Base-by-base conservation (phyloP, 768 basidiomycete species). In the Peribolospora kevripleyi region DNA sequence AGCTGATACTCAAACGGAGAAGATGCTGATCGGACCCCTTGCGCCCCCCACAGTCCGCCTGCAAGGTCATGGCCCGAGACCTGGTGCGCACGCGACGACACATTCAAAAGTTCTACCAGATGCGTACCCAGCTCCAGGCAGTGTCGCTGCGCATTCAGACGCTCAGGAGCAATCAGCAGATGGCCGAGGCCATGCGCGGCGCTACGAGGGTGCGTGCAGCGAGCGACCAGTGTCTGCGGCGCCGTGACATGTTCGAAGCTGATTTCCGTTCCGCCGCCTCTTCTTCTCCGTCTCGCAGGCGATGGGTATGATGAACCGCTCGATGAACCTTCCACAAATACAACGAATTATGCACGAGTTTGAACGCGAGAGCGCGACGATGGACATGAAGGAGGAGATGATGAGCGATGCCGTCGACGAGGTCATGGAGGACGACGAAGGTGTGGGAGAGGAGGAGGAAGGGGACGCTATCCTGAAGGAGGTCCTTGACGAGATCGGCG, bases 311-410 rank as follows among this genome's bases (percentile, higher is more conserved):
- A 97, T 98, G 93, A 97, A 95, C 66, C 77, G 84, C 50, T 85
- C 85, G 46, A 75, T 97, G 59, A 97, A 98, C 68, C 75, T 97
- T 11, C 93, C 93, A 11, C 77, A 78, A 58, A 97, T 98, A 57
- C 84, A 88, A 66, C 77, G 79, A 53, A 97, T 97, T 65, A 90
- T 98, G 84, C 85, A 80, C 62, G 91, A 98, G 49, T 98, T 98
- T 63, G 93, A 98, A 72, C 82, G 79, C 64, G 93, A 98, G 70
- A 91, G 82, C 61, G 79, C 86, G 4, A 86, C 81, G 70, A 98
- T 98, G 93, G 93, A 98, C 69, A 97, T 98, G 93, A 98, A 95
- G 68, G 93, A 95, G 69, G 91, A 93, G 67, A 95, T 97, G 84
- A 98, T 95, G 93, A 85, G 84, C 25, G 93, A 97, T 58, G 82